Conservation (phyloP, 305 asterid genomes). For the Rubia balearica region DNA sequence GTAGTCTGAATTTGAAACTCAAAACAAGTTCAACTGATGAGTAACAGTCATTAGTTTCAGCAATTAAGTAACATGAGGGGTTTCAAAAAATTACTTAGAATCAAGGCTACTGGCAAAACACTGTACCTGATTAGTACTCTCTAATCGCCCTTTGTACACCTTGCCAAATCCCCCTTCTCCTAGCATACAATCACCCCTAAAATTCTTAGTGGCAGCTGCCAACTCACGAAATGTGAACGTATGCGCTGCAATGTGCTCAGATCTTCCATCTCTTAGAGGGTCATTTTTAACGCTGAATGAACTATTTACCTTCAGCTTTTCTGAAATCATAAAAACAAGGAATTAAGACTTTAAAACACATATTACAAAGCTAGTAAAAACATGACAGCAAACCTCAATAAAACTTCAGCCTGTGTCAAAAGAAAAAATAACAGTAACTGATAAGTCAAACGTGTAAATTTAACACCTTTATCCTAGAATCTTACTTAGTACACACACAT, state of each 20-base stretch:
- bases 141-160: conserved; percentile 65
- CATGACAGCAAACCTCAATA: background rate
- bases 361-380: background rate
- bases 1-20: background rate
- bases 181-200: conserved; percentile 67
- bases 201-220: conserved; percentile 72
- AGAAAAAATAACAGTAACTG: background rate
- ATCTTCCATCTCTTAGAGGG: conserved; percentile 47
- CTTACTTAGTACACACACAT: background rate
- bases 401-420: background rate
- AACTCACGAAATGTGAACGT: conserved; percentile 73
- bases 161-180: conserved; percentile 93
- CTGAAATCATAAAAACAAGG: conserved; percentile 26
- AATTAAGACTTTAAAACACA: background rate
- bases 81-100: background rate
- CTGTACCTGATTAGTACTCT: conserved; percentile 64
- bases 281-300: conserved; percentile 44
- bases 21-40: background rate
- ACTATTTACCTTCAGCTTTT: conserved; percentile 40
- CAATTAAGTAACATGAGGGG: background rate
- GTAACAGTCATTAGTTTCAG: background rate
- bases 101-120: background rate
- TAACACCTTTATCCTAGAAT: background rate
- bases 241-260: conserved; percentile 60
- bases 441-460: background rate